These are phyloP conservation scores for Glycine tomentella DNA, from an alignment of 306 rosid genomes.

Conservation along the genomic window DNA sequence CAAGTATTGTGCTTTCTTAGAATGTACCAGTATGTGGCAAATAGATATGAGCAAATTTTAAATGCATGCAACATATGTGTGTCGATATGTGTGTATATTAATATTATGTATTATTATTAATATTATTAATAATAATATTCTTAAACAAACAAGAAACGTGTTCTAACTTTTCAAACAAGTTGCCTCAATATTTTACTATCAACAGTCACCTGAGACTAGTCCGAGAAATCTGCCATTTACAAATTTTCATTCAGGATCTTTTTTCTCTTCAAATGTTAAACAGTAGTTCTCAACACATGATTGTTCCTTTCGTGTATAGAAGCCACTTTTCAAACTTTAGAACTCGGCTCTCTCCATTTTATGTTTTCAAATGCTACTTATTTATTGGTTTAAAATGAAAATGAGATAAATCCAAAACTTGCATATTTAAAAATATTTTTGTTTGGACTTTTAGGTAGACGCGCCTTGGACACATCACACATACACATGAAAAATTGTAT, in stretches of 20 bases:
- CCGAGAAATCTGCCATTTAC: not conserved
- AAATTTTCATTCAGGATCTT: not conserved
- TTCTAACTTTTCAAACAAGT: constrained; percentile 2
- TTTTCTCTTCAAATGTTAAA: constrained; percentile 28
- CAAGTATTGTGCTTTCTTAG: constrained; percentile 6
- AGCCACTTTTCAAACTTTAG: not conserved
- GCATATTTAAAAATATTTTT: not conserved
- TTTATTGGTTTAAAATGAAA: constrained; percentile 11
- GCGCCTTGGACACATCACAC: constrained; percentile 27
- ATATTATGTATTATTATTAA: not conserved
- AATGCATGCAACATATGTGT: constrained; percentile 1
- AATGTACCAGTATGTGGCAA: constrained; percentile 1
- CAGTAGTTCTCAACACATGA: not conserved
- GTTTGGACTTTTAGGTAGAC: constrained; percentile 27
- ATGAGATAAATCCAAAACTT: constrained; percentile 1
- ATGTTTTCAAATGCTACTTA: not conserved
- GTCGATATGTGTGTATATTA: not conserved
- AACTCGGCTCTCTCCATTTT: not conserved
- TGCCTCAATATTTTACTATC: not conserved
- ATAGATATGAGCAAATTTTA: not conserved
- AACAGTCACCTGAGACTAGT: constrained; percentile 2
- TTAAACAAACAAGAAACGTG: not conserved
- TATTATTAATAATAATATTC: not conserved
- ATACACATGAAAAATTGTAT: not conserved
- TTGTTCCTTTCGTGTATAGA: constrained; percentile 11